Percentiles rank a stretch among this genome's conserved stretches.
phyloP scores from a whole-genome alignment of 306 rosid genomes.

The Castanea sativa region DNA sequence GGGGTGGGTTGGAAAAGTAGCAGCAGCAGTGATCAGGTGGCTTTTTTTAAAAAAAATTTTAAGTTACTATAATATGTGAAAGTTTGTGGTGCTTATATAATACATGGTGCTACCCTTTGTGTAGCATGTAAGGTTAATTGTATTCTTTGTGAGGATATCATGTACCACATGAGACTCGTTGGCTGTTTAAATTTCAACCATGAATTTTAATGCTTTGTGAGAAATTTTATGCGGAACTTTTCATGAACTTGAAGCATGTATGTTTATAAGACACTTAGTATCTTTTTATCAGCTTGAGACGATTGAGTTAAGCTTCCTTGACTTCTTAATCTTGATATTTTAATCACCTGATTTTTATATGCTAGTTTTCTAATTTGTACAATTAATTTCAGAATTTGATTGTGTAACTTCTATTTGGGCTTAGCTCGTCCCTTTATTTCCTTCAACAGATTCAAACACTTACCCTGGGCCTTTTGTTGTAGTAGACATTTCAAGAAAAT shows the following conservation, averaged over 20 bases:
- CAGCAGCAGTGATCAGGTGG: too few relatives aligned
- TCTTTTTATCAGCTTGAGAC: background rate
- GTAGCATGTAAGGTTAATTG: background rate
- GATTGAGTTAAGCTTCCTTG: background rate
- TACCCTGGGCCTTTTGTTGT: constrained; percentile 86
- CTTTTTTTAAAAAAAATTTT: too few relatives aligned
- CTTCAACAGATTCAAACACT: constrained; percentile 62
- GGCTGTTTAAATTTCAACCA: too few relatives aligned
- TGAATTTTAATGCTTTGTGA: too few relatives aligned
- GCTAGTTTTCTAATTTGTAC: background rate
- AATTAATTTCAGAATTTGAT: constrained; percentile 8
- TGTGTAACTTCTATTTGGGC: constrained; percentile 9
- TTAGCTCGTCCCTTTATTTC: constrained; percentile 22
- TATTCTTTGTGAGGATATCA: background rate
- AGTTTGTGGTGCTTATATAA: background rate
- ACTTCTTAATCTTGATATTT: background rate
- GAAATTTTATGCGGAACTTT: too few relatives aligned
- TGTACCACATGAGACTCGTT: too few relatives aligned
- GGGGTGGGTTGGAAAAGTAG: background rate
- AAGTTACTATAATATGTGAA: background rate
- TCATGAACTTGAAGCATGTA: too few relatives aligned
- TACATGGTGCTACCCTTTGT: background rate
- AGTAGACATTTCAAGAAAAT: constrained; percentile 61
- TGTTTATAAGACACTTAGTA: too few relatives aligned
- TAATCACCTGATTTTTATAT: background rate